Base-by-base conservation (phyloP, 2,329 filamentous ascomycete species). In the Nemania sp. region DNA sequence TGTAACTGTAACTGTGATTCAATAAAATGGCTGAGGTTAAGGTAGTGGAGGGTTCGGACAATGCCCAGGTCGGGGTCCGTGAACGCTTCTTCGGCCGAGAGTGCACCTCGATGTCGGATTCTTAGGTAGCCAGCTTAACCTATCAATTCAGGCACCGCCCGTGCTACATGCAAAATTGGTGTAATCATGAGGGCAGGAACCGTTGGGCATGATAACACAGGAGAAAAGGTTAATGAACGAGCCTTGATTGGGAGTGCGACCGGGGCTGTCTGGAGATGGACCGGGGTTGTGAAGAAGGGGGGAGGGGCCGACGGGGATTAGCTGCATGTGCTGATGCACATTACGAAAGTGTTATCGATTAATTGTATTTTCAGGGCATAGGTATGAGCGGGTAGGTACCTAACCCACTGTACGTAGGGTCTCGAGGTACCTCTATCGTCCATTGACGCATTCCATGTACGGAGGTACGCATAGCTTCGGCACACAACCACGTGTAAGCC, bases 51-150 rank as follows among this genome's bases (percentile, higher is more conserved):
- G 41, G 24, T 28, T 36, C 22, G 22, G 33, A 39, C n/a, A n/a
- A 37, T 46, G 30, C 28, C 45, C 33, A 55, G 33, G 48, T 52
- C 28, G 30, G 34, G 44, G 24, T 41, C 31, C 24, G 52, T 17
- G 37, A 52, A 48, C 31, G 46, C 49, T 39, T 24, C 57, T 39
- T 59, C 56, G 56, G 56, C 56, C 56, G 56, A 59, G 53, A n/a
- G n/a, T n/a, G n/a, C n/a, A n/a, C n/a, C n/a, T n/a, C n/a, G n/a
- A n/a, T n/a, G n/a, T n/a, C 49, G 31, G 49, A 22, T 48, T 46
- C 30, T 22, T 49, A n/a, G 24, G n/a, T 44, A 40, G 41, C 45
- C 17, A 30, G 15, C 12, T 20, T 24, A 43, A 15, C 19, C 28
- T 39, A 39, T 34, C 19, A 44, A 31, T 24, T 12, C 39, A 37